phyloP scores from a whole-genome alignment of 257 asterid species.

The Jacaranda copaia region DNA sequence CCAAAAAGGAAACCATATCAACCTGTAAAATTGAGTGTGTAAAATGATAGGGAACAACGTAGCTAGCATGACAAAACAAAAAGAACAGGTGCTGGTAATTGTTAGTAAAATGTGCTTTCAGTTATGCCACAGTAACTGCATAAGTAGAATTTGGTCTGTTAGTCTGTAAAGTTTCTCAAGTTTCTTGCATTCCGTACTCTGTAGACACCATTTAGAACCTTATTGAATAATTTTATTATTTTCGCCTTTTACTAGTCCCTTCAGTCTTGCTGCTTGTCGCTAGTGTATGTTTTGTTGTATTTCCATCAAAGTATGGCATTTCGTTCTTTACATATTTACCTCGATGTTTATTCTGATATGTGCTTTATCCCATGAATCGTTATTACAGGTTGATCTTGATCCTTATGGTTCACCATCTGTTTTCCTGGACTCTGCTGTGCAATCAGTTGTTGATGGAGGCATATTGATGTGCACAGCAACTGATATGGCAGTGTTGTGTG shows the following conservation, averaged over 20 bases:
- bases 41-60: neutral
- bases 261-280: neutral
- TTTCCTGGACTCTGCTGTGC: conserved; percentile 95
- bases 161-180: neutral
- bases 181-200: neutral
- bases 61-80: neutral
- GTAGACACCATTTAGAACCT: neutral
- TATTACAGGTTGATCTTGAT: conserved; percentile 95
- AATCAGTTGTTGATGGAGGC: conserved; percentile 93
- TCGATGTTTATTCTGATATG: neutral
- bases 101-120: conserved; percentile 3
- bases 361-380: conserved; percentile 20
- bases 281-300: neutral
- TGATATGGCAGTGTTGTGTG: conserved; percentile 99
- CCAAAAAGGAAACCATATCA: neutral
- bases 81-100: neutral
- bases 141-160: conserved; percentile 1
- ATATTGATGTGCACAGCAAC: conserved; percentile 96
- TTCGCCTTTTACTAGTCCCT: neutral
- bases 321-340: neutral
- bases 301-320: neutral
- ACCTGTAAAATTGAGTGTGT: neutral
- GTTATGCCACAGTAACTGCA: neutral
- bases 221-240: neutral
- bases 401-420: conserved; percentile 97